phyloP scores from a whole-genome alignment of 371 early-diverging fungal genomes.

The Dichotomocladium elegans region DNA sequence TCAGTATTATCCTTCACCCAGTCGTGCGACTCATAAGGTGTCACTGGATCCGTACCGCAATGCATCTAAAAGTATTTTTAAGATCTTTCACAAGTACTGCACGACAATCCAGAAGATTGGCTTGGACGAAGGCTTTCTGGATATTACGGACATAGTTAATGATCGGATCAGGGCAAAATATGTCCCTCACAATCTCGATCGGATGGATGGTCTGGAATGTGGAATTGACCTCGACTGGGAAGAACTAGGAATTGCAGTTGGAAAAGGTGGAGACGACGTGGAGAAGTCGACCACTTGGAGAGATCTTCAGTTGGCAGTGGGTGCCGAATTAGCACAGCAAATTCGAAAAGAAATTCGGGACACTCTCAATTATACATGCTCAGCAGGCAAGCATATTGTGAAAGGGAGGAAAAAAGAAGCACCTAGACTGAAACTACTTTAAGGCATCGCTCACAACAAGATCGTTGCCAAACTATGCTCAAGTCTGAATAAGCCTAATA shows the following conservation, averaged over 20 bases:
- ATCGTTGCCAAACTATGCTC: conserved; percentile 84
- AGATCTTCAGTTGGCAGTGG: conserved; percentile 73
- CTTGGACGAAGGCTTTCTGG: conserved; percentile 87
- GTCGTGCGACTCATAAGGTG: conserved; percentile 81
- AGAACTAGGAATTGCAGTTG: conserved; percentile 17
- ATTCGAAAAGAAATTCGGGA: conserved; percentile 64
- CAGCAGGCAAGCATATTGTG: conserved; percentile 76
- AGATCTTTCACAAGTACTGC: conserved; percentile 54
- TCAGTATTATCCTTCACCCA: conserved; percentile 68
- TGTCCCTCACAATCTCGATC: conserved; percentile 28
- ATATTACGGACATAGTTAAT: conserved; percentile 72
- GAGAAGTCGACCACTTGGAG: conserved; percentile 36
- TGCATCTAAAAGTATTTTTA: conserved; percentile 70
- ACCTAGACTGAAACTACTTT: too few relatives aligned
- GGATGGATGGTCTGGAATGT: conserved; percentile 21
- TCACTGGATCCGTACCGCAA: conserved; percentile 79
- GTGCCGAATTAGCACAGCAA: conserved; percentile 64
- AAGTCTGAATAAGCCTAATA: conserved; percentile 83
- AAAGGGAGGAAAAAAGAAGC: too few relatives aligned
- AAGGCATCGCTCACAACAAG: conserved; percentile 81
- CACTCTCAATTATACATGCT: conserved; percentile 78
- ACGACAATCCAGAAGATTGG: conserved; percentile 63
- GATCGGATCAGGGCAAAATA: conserved; percentile 46
- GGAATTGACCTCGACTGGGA: conserved; percentile 30
- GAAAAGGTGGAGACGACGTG: too few relatives aligned